Evolutionary conservation across 2,329 filamentous ascomycete species (phyloP).

Genomic region (Fusarium sororula): DNA sequence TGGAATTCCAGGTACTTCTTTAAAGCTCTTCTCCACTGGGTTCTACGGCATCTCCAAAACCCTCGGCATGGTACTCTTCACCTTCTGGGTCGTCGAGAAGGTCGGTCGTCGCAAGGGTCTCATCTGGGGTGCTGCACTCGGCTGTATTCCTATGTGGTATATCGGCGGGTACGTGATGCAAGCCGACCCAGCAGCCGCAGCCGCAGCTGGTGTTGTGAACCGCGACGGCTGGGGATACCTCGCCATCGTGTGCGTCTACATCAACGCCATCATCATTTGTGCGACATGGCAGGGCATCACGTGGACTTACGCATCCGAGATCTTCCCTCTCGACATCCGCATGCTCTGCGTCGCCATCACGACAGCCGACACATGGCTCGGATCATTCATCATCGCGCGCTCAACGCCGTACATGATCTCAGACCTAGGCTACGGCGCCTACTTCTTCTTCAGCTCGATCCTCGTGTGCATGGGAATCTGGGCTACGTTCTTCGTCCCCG

Average conservation of each 20-base stretch:
- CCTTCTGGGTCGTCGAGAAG: slow-evolving; percentile 57
- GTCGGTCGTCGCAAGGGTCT: slow-evolving; percentile 59
- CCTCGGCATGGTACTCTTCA: slow-evolving; percentile 49
- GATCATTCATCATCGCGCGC: slow-evolving; percentile 52
- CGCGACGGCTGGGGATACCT: slow-evolving; percentile 53
- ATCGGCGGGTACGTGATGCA: slow-evolving; percentile 51
- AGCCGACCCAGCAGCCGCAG: slow-evolving; percentile 48
- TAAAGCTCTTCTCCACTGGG: slow-evolving; percentile 51
- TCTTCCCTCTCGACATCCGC: slow-evolving; percentile 53
- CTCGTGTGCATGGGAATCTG: slow-evolving; percentile 57
- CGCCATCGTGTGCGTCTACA: slow-evolving; percentile 57
- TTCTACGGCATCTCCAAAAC: slow-evolving; percentile 54
- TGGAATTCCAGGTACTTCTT: slow-evolving; percentile 46
- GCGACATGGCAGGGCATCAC: slow-evolving; percentile 55
- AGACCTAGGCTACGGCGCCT: slow-evolving; percentile 58
- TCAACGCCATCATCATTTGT: slow-evolving; percentile 52
- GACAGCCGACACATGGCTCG: slow-evolving; percentile 51
- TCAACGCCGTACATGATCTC: slow-evolving; percentile 54
- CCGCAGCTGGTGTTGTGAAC: slow-evolving; percentile 56
- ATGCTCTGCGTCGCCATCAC: slow-evolving; percentile 49
- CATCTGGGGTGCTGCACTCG: slow-evolving; percentile 50
- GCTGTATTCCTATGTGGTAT: slow-evolving; percentile 51
- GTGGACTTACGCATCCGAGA: slow-evolving; percentile 58
- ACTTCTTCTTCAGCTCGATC: slow-evolving; percentile 61
- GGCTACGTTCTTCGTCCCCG: slow-evolving; percentile 60